Base-by-base conservation (phyloP, 805 yeast species). In the Sugiyamaella lignohabitans region DNA sequence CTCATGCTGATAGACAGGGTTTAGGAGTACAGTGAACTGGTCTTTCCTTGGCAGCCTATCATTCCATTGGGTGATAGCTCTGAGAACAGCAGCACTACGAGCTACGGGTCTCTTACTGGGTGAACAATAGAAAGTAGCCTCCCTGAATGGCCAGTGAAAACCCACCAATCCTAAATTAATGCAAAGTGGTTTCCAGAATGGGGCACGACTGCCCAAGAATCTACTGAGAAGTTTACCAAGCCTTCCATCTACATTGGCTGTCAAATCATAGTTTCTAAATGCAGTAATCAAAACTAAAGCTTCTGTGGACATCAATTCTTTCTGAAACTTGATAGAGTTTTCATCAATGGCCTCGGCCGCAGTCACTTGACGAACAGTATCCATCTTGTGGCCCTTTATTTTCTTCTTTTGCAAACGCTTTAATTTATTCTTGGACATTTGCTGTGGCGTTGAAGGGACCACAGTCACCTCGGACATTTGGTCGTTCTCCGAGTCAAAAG, bases 91-190 rank as follows among this genome's bases (percentile, higher is more conserved):
- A 1, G 71, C 72, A 23, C 65, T 57, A 20, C 74, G 58, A 1
- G 73, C 71, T 14, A 69, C 66, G 2, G 74, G 73, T 46, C 64
- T 62, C 45, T 58, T 62, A 3, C 72, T 62, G 11, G 65, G 61
- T n/a, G 69, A 53, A 18, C 69, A 64, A 50, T 64, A 71, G 49
- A 69, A 66, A 22, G 66, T 65, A 4, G 71, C 55, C 48, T 70
- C 65, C 6, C 70, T 58, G 53, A 70, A 70, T 10, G 75, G 75
- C 75, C 74, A 70, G 53, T 70, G 74, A 43, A 70, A 69, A 1
- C 69, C 74, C 22, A 70, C 46, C 18, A 70, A 58, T 1, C 74
- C 74, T 59, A 70, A 55, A 17, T 69, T 60, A n/a, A 70, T 62
- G 34, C 67, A 62, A 14, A 68, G 50, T 8, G 67, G 52, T 52